A percentile compares a stretch with the other conserved stretches of the same genome.
Evolutionary conservation across 1,284 basidiomycete genomes (phyloP).

Genomic region (Schizophyllum amplum): DNA sequence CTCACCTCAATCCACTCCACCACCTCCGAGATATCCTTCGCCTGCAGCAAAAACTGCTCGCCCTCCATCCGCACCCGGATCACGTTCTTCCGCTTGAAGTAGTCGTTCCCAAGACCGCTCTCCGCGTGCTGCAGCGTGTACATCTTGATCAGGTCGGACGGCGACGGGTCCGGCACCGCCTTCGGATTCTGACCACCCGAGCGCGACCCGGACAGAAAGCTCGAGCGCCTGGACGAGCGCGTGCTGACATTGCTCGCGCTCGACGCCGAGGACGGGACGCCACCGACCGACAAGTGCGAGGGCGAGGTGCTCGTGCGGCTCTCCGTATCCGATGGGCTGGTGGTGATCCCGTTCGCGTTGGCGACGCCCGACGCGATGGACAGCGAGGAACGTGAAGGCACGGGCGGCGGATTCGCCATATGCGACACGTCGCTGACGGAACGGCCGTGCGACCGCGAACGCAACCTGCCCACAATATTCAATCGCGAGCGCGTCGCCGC

Average conservation of each 20-base stretch:
- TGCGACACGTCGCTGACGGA: slow-evolving; percentile 29
- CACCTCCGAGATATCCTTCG: slow-evolving; percentile 76
- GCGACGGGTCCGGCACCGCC: slow-evolving; percentile 29
- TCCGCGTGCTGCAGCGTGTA: slow-evolving; percentile 91
- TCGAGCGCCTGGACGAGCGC: slow-evolving; percentile 6
- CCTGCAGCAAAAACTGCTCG: slow-evolving; percentile 95
- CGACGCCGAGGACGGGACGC: slow-evolving; percentile 10
- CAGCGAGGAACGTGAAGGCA: slow-evolving; percentile 27
- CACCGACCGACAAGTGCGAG: no score
- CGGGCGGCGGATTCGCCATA: slow-evolving; percentile 8
- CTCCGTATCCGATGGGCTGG: slow-evolving; percentile 3
- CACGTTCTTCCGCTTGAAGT: slow-evolving; percentile 89
- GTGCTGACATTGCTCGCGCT: slow-evolving; percentile 6
- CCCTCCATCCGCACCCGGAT: slow-evolving; percentile 91
- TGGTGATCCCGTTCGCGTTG: slow-evolving; percentile 5
- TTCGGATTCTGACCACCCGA: background rate
- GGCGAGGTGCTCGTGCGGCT: slow-evolving; percentile 1
- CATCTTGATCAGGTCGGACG: slow-evolving; percentile 40
- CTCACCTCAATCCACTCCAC: slow-evolving; percentile 95
- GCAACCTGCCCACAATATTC: slow-evolving; percentile 12
- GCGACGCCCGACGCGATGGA: slow-evolving; percentile 24
- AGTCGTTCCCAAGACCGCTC: slow-evolving; percentile 92
- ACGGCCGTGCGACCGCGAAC: slow-evolving; percentile 18
- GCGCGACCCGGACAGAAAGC: slow-evolving; percentile 4
- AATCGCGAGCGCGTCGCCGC: slow-evolving; percentile 12